Percentiles rank a stretch among this genome's conserved stretches.
phyloP scores from a whole-genome alignment of 2,329 filamentous ascomycete genomes.

The Neodidymelliopsis sp. region DNA sequence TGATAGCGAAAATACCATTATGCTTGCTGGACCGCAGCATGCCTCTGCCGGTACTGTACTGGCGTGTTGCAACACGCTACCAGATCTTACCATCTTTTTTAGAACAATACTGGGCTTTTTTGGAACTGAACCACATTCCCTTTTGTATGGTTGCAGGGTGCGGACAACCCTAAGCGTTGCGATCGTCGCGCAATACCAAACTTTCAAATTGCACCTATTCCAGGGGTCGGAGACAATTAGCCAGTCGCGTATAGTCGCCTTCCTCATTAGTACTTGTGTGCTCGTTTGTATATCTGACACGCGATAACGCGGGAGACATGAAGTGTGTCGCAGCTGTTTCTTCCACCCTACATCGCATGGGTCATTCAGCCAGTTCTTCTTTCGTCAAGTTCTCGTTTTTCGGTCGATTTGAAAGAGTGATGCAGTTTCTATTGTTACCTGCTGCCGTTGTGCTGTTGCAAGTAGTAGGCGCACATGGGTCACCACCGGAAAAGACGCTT shows the following conservation, averaged over 20 bases:
- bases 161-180: too few species aligned
- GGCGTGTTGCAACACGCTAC: background rate
- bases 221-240: background rate
- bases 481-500: background rate
- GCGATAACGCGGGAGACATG: background rate
- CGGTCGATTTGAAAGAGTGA: background rate
- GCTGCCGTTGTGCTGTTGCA: background rate
- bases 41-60: background rate
- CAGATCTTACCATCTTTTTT: background rate
- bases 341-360: background rate
- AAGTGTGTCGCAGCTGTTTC: background rate
- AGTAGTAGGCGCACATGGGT: background rate
- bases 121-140: too few species aligned
- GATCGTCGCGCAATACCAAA: too few species aligned
- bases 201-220: background rate
- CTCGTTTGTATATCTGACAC: background rate
- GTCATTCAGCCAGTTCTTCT: background rate
- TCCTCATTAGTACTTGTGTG: conserved; percentile 3
- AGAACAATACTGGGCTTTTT: background rate
- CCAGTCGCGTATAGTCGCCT: background rate
- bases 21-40: background rate
- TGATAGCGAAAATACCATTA: background rate
- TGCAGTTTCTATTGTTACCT: background rate
- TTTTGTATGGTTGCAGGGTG: too few species aligned
- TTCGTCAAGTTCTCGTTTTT: too few species aligned